Evolutionary conservation across 2,329 filamentous ascomycete species (phyloP).

Genomic region (Pseudogymnoascus sp.): DNA sequence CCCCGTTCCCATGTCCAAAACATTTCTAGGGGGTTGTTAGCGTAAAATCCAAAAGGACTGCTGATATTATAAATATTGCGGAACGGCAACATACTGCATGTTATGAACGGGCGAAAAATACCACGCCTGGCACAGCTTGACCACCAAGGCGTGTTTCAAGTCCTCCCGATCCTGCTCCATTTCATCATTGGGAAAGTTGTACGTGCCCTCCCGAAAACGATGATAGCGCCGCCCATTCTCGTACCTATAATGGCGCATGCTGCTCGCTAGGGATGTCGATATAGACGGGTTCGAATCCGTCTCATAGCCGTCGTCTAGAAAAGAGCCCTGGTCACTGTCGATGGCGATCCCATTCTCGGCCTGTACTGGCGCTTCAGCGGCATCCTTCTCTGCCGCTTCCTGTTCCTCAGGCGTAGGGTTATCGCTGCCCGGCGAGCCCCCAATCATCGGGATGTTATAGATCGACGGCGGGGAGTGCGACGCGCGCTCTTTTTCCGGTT

Average conservation of each 20-base stretch:
- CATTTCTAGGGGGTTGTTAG: slow-evolving; percentile 28
- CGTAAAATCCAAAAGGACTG: not conserved
- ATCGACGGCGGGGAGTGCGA: not conserved
- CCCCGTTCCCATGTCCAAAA: slow-evolving; percentile 51
- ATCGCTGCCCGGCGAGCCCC: not conserved
- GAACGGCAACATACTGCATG: slow-evolving; percentile 45
- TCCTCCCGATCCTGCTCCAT: slow-evolving; percentile 50
- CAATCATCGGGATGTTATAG: not conserved
- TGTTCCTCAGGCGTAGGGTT: not conserved
- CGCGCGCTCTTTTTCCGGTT: not conserved
- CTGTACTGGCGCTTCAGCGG: slow-evolving; percentile 22
- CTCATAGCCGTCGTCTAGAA: slow-evolving; percentile 24
- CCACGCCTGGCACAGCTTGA: slow-evolving; percentile 29
- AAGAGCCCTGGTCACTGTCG: slow-evolving; percentile 13
- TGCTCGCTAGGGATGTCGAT: slow-evolving; percentile 23
- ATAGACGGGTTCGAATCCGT: slow-evolving; percentile 20
- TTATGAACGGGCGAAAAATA: slow-evolving; percentile 28
- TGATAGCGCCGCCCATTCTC: slow-evolving; percentile 55
- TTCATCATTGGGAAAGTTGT: slow-evolving; percentile 54
- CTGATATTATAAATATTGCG: slow-evolving; percentile 29
- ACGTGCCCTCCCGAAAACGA: slow-evolving; percentile 44
- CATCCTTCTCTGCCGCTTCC: slow-evolving; percentile 12
- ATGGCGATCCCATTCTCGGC: slow-evolving; percentile 23
- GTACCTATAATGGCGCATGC: slow-evolving; percentile 41
- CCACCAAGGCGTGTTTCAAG: slow-evolving; percentile 41